phyloP scores from a whole-genome alignment of 164 flowering plant species.

The Protea cynaroides region DNA sequence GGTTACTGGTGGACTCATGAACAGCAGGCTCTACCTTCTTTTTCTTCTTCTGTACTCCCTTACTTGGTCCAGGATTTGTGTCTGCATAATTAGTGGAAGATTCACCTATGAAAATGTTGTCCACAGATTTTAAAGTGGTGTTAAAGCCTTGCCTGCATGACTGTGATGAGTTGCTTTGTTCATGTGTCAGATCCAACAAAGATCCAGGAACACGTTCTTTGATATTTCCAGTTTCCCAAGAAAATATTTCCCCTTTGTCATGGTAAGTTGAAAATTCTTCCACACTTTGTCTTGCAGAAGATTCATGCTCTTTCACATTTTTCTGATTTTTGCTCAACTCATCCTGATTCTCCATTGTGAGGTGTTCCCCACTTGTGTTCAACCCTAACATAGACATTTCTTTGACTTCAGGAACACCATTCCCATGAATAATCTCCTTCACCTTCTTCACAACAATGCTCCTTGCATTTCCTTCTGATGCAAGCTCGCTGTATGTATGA shows the following conservation, averaged over 20 bases:
- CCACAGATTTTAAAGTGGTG: slow-evolving; percentile 1
- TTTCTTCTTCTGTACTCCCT: no score
- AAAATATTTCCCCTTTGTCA: neutral
- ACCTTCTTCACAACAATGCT: neutral
- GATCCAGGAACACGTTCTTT: neutral
- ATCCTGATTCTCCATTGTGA: neutral
- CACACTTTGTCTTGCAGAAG: neutral
- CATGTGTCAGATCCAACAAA: no score
- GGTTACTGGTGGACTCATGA: no score
- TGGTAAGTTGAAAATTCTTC: neutral
- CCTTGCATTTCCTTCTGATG: neutral
- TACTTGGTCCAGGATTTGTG: neutral
- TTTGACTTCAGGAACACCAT: neutral
- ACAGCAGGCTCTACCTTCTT: no score
- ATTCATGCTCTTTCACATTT: neutral
- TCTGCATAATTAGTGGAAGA: slow-evolving; percentile 1
- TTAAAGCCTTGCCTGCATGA: neutral
- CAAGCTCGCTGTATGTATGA: no score
- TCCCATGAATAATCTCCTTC: neutral
- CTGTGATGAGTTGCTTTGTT: no score
- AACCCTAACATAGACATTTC: neutral
- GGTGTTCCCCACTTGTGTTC: neutral
- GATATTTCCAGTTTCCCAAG: neutral
- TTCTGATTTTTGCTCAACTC: neutral
- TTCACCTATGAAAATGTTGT: neutral